Conservation (phyloP, 306 rosid species). For the Cicer judaicum region DNA sequence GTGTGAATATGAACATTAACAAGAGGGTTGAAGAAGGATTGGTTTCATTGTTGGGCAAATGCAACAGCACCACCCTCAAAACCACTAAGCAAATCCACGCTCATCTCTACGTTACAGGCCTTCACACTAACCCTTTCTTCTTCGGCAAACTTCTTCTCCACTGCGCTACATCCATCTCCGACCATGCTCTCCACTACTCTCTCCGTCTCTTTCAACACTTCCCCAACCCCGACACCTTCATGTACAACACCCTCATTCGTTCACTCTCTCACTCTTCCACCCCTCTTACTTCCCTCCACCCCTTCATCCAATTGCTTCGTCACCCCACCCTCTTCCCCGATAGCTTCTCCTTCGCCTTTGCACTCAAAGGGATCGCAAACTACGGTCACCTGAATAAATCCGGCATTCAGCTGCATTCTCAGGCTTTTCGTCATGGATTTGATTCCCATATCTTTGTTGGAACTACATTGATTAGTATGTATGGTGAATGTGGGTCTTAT, state of each 20-base stretch:
- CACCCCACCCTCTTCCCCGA: constrained; percentile 50
- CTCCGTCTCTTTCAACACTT: constrained; percentile 64
- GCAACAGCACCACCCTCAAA: constrained; percentile 54
- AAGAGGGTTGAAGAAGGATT: constrained; percentile 48
- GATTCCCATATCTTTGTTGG: constrained; percentile 70
- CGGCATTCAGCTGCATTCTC: constrained; percentile 72
- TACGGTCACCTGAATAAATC: constrained; percentile 37
- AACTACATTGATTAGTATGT: constrained; percentile 73
- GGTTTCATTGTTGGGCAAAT: constrained; percentile 53
- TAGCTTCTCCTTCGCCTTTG: constrained; percentile 83
- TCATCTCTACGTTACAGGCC: constrained; percentile 51
- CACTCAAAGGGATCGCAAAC: constrained; percentile 74
- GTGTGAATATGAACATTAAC: constrained; percentile 28
- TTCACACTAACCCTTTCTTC: constrained; percentile 56
- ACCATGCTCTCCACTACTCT: constrained; percentile 58
- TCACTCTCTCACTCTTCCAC: constrained; percentile 62
- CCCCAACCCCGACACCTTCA: constrained; percentile 77
- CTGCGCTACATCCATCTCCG: constrained; percentile 66
- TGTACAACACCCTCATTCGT: constrained; percentile 83
- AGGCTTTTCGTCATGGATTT: constrained; percentile 55
- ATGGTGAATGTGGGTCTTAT: constrained; percentile 64
- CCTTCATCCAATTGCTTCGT: constrained; percentile 65
- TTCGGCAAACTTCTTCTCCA: constrained; percentile 80
- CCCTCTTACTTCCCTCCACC: constrained; percentile 54
- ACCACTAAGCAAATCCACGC: constrained; percentile 65